phyloP scores from a whole-genome alignment of 768 basidiomycete species.

The Hydnomerulius pinastri region DNA sequence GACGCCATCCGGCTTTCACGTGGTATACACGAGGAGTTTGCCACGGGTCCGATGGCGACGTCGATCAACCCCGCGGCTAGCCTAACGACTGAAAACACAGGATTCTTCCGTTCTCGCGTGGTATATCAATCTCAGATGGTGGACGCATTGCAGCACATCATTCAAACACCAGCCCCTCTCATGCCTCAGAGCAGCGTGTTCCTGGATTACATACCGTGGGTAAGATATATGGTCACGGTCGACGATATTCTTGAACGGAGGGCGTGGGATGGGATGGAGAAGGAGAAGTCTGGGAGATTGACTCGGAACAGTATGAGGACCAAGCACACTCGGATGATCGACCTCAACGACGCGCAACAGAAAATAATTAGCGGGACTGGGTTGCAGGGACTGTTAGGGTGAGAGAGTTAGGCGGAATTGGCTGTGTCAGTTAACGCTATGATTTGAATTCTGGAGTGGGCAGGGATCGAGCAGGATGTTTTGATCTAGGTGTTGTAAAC shows the following conservation, averaged over 20 bases:
- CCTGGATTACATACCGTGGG: constrained; percentile 71
- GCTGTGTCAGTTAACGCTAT: constrained; percentile 8
- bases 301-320: constrained; percentile 60
- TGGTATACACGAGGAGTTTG: constrained; percentile 36
- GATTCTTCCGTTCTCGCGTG: constrained; percentile 43
- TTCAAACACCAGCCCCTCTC: constrained; percentile 43
- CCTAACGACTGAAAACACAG: constrained; percentile 13
- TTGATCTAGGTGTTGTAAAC: constrained; percentile 2
- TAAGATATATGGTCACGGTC: constrained; percentile 60
- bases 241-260: constrained; percentile 52
- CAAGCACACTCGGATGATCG: constrained; percentile 47
- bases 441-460: constrained; percentile 7
- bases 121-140: constrained; percentile 44
- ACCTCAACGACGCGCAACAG: constrained; percentile 40
- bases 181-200: constrained; percentile 50
- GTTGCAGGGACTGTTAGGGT: constrained; percentile 6
- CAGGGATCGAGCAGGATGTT: background rate
- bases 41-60: constrained; percentile 33
- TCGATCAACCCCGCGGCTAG: constrained; percentile 37
- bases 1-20: constrained; percentile 50
- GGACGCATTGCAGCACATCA: constrained; percentile 49
- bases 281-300: constrained; percentile 38
- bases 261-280: constrained; percentile 36
- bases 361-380: constrained; percentile 30
- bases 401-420: constrained; percentile 3